These are phyloP conservation scores for Phyllosticta citribraziliensis DNA, from an alignment of 2,329 filamentous ascomycete species.

Conservation along the genomic window DNA sequence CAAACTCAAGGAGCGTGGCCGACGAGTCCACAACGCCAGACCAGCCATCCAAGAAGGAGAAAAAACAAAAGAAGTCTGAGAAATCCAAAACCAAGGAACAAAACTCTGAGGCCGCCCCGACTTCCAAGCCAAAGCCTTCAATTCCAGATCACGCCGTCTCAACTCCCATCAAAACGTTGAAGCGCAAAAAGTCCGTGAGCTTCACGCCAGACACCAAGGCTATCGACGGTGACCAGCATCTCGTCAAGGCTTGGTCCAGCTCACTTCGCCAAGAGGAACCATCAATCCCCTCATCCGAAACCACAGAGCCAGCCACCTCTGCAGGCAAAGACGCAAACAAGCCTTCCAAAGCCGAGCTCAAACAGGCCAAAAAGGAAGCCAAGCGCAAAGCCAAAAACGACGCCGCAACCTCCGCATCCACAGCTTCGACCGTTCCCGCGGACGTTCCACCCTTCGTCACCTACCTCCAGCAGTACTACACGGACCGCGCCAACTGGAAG, in stretches of 20 bases:
- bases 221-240: slow-evolving; percentile 44
- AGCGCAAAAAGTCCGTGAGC: slow-evolving; percentile 48
- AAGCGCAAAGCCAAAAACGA: slow-evolving; percentile 10
- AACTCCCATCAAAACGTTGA: slow-evolving; percentile 4
- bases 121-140: not conserved
- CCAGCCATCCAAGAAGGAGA: slow-evolving; percentile 5
- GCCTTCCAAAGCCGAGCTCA: slow-evolving; percentile 13
- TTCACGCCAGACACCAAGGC: slow-evolving; percentile 55
- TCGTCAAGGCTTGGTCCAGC: slow-evolving; percentile 40
- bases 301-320: not conserved
- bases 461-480: slow-evolving; percentile 70
- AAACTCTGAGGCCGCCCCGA: not conserved
- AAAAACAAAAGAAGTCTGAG: slow-evolving; percentile 21
- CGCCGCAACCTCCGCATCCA: slow-evolving; percentile 13
- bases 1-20: not conserved
- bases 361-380: slow-evolving; percentile 16
- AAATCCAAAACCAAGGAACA: slow-evolving; percentile 7
- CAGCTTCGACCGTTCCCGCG: slow-evolving; percentile 11
- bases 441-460: slow-evolving; percentile 57
- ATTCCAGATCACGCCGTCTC: not conserved
- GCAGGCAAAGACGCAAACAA: slow-evolving; percentile 13
- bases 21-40: not conserved
- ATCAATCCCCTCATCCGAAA: not conserved
- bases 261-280: not conserved
- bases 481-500: slow-evolving; percentile 67